phyloP scores from a whole-genome alignment of 768 basidiomycete species.

The Solioccasus polychromus region DNA sequence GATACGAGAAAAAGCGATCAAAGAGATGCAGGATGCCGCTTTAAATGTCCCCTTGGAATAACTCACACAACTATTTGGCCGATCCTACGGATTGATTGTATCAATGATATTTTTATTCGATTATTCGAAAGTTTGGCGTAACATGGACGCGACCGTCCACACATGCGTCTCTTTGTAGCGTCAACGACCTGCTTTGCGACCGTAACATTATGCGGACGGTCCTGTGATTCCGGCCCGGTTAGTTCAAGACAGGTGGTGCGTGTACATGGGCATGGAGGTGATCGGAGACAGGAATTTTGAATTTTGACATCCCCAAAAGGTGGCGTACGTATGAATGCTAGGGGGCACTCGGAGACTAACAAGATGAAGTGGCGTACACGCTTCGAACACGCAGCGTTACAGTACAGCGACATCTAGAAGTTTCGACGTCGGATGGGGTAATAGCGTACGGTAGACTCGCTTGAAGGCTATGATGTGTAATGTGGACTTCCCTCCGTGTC shows the following conservation, averaged over 20 bases:
- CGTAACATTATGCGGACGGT: no score
- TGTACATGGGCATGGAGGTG: slow-evolving; percentile 79
- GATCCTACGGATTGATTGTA: no score
- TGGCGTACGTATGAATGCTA: slow-evolving; percentile 79
- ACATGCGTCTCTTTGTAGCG: no score
- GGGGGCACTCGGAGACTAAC: neutral
- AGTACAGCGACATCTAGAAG: slow-evolving; percentile 79
- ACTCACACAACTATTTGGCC: neutral
- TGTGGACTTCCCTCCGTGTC: slow-evolving; percentile 73
- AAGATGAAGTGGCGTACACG: slow-evolving; percentile 48
- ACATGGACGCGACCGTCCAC: no score
- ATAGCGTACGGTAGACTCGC: slow-evolving; percentile 37
- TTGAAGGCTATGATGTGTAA: slow-evolving; percentile 77
- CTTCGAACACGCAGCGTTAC: slow-evolving; percentile 53
- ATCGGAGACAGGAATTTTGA: slow-evolving; percentile 77
- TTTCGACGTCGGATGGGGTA: slow-evolving; percentile 11
- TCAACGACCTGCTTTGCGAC: no score
- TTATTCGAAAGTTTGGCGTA: neutral
- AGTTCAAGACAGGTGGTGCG: no score
- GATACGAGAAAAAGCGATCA: slow-evolving; percentile 70
- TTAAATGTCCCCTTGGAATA: slow-evolving; percentile 31
- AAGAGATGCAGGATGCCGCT: slow-evolving; percentile 70
- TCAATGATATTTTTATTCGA: neutral
- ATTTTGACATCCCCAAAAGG: slow-evolving; percentile 77
- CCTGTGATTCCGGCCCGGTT: no score